phyloP scores from a whole-genome alignment of 805 yeast genomes.

The Wickerhamiella sergipiensis region DNA sequence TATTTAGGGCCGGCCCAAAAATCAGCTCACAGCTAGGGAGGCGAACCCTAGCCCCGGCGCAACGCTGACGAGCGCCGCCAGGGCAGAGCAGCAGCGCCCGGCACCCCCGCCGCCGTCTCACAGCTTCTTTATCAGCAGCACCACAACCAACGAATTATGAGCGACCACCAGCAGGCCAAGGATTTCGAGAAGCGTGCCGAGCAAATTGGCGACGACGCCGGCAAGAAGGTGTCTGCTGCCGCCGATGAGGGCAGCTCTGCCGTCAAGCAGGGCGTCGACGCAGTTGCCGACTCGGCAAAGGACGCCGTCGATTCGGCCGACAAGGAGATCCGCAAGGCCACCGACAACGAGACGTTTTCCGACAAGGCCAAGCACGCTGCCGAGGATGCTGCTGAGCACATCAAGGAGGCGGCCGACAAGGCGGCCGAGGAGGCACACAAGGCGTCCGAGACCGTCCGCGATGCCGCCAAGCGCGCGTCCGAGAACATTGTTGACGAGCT shows the following conservation, averaged over 20 bases:
- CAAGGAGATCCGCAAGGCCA: slow-evolving; percentile 4
- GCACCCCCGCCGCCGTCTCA: not conserved
- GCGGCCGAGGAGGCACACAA: slow-evolving; percentile 4
- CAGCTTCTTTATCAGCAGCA: not conserved
- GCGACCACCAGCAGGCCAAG: not conserved
- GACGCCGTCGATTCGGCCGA: slow-evolving; percentile 2
- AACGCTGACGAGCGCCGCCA: not conserved
- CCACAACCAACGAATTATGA: not conserved
- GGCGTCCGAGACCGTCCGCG: slow-evolving; percentile 9
- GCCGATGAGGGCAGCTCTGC: not conserved
- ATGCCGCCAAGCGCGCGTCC: slow-evolving; percentile 10
- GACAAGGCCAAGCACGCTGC: slow-evolving; percentile 6
- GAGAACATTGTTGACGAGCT: slow-evolving; percentile 17
- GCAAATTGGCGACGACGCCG: slow-evolving; percentile 6
- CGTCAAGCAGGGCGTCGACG: not conserved
- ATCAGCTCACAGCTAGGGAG: not conserved
- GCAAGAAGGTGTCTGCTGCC: slow-evolving; percentile 1
- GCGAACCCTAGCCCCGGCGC: not conserved
- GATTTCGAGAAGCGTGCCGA: not conserved
- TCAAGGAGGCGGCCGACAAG: slow-evolving; percentile 4
- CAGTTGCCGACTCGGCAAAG: not conserved
- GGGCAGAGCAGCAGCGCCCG: too few relatives aligned
- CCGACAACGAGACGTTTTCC: slow-evolving; percentile 2
- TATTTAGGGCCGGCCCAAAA: too few relatives aligned
- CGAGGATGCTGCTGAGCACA: slow-evolving; percentile 1